phyloP scores from a whole-genome alignment of 371 early-diverging fungal species.

The Mortierella sp. region DNA sequence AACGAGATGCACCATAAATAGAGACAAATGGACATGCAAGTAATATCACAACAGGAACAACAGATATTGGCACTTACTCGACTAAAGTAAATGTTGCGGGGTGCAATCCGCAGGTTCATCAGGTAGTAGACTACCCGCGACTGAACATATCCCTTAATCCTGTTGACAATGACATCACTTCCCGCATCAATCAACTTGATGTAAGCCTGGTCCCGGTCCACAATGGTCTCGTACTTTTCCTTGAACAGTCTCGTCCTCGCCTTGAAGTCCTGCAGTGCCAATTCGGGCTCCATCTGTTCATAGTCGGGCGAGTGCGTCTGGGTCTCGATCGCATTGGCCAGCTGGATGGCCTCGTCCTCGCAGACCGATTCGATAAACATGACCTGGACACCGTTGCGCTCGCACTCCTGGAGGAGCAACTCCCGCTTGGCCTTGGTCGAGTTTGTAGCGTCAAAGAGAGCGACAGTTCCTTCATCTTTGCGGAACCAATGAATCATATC shows the following conservation, averaged over 20 bases:
- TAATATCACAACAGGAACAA: slow-evolving; percentile 1
- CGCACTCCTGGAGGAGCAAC: slow-evolving; percentile 71
- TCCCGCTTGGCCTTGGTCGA: slow-evolving; percentile 86
- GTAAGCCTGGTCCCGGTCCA: slow-evolving; percentile 80
- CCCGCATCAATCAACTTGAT: slow-evolving; percentile 96
- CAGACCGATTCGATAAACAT: slow-evolving; percentile 97
- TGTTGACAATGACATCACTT: slow-evolving; percentile 87
- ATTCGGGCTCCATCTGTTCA: slow-evolving; percentile 73
- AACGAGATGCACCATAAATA: background rate
- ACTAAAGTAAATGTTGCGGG: slow-evolving; percentile 91
- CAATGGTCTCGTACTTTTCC: slow-evolving; percentile 88
- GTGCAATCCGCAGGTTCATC: slow-evolving; percentile 96
- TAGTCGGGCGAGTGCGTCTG: slow-evolving; percentile 95
- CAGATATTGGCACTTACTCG: slow-evolving; percentile 62
- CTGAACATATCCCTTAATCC: slow-evolving; percentile 93
- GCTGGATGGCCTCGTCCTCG: slow-evolving; percentile 83
- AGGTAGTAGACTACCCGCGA: slow-evolving; percentile 95
- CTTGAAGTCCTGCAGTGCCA: slow-evolving; percentile 88
- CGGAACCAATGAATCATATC: slow-evolving; percentile 95
- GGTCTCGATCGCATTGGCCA: slow-evolving; percentile 92
- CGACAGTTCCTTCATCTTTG: slow-evolving; percentile 79
- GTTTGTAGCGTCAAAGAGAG: slow-evolving; percentile 98
- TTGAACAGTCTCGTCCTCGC: slow-evolving; percentile 90
- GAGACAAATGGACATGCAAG: background rate
- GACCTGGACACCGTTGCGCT: slow-evolving; percentile 81